phyloP scores from a whole-genome alignment of 148 eudicot species.

The Diospyros kaki region DNA sequence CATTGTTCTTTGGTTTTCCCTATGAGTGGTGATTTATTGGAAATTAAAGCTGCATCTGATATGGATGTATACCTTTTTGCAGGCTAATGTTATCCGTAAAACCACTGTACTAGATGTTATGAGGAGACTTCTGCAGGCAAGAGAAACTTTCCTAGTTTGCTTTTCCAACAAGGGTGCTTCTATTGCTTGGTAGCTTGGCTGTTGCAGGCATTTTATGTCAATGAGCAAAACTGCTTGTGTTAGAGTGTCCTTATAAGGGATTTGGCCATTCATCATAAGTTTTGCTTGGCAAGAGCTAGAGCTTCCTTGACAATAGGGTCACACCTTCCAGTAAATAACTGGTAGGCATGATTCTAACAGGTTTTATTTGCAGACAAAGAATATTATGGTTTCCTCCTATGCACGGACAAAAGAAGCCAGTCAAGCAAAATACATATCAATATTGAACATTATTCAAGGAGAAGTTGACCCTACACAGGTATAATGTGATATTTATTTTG shows the following conservation, averaged over 20 bases:
- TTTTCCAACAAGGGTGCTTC: not conserved
- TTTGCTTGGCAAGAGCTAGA: not conserved
- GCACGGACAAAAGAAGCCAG: constrained; percentile 97
- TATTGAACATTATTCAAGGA: constrained; percentile 93
- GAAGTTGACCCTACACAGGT: constrained; percentile 99
- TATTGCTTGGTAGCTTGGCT: not conserved
- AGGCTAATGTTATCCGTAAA: constrained; percentile 96
- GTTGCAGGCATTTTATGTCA: not conserved
- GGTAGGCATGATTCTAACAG: constrained; percentile 18
- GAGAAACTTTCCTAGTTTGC: constrained; percentile 19
- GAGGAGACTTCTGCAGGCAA: constrained; percentile 99
- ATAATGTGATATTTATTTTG: not conserved
- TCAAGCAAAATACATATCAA: constrained; percentile 96
- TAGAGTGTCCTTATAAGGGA: not conserved
- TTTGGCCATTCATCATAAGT: not conserved
- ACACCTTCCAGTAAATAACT: not conserved
- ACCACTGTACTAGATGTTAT: constrained; percentile 97
- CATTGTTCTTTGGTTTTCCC: not conserved
- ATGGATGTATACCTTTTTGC: constrained; percentile 24
- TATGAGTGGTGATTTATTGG: not conserved
- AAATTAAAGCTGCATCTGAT: constrained; percentile 14
- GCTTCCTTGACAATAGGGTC: not conserved
- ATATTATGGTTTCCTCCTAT: constrained; percentile 95
- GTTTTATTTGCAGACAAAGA: constrained; percentile 72
- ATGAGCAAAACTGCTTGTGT: not conserved